Conservation (phyloP, 805 yeast species). For the Candida ficus region DNA sequence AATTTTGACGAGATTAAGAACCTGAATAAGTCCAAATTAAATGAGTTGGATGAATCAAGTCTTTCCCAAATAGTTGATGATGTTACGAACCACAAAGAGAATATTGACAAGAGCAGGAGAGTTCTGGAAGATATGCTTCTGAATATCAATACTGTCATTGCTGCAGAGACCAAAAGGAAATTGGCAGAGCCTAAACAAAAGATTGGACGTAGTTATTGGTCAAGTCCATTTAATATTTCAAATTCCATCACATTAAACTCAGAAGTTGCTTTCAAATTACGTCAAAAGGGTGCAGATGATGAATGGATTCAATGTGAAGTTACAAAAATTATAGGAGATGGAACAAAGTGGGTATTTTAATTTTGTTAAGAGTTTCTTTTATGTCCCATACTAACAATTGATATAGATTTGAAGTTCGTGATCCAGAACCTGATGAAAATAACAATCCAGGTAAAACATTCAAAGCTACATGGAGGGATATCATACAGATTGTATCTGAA, state of each 20-base stretch:
- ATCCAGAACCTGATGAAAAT: conserved; percentile 95
- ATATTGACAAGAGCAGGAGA: conserved; percentile 47
- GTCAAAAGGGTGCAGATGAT: conserved; percentile 61
- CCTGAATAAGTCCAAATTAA: conserved; percentile 26
- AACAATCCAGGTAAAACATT: conserved; percentile 84
- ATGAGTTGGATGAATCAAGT: conserved; percentile 33
- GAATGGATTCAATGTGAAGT: conserved; percentile 98
- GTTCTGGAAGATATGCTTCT: conserved; percentile 36
- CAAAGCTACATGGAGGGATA: conserved; percentile 77
- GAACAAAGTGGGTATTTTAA: conserved; percentile 37
- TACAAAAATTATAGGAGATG: conserved; percentile 68
- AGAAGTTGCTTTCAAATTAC: conserved; percentile 83
- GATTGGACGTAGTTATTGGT: conserved; percentile 30
- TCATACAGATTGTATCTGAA: conserved; percentile 62
- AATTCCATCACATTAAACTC: conserved; percentile 61
- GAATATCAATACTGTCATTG: conserved; percentile 44
- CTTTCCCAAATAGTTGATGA: conserved; percentile 35
- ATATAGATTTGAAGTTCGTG: conserved; percentile 78
- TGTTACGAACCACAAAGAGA: conserved; percentile 48
- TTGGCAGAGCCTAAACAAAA: conserved; percentile 20
- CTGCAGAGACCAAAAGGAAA: conserved; percentile 21
- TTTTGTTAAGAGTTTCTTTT: no score
- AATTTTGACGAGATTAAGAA: conserved; percentile 39
- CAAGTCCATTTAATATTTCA: conserved; percentile 53
- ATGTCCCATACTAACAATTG: conserved; percentile 8